These are phyloP conservation scores for Filobasidium floriforme DNA, from an alignment of 768 basidiomycete genomes.

Conservation along the genomic window DNA sequence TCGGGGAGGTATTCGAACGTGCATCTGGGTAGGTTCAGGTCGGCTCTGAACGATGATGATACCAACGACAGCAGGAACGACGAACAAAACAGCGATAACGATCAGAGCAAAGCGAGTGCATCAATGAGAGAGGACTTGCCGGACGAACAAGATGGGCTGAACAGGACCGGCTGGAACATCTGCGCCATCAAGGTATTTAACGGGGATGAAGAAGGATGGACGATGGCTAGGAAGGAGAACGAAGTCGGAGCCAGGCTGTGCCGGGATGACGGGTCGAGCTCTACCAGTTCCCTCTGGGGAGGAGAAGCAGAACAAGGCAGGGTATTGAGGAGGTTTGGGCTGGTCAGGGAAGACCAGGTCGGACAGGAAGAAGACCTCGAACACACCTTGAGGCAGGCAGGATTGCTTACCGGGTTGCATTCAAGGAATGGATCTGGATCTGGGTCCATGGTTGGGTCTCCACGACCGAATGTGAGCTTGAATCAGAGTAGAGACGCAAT, in stretches of 20 bases:
- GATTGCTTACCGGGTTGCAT: background rate
- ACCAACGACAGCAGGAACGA: constrained; percentile 8
- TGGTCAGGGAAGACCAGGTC: background rate
- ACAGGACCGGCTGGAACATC: constrained; percentile 36
- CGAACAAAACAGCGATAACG: background rate
- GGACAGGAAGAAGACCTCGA: background rate
- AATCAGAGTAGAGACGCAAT: constrained; percentile 13
- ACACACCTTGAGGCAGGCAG: background rate
- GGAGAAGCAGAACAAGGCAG: background rate
- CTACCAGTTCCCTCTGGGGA: background rate
- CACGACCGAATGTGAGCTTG: too few relatives aligned
- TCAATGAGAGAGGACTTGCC: too few relatives aligned
- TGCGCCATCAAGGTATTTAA: constrained; percentile 47
- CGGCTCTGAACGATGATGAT: background rate
- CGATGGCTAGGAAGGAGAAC: constrained; percentile 45
- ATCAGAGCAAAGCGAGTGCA: constrained; percentile 20
- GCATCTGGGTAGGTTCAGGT: constrained; percentile 31
- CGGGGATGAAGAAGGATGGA: constrained; percentile 45
- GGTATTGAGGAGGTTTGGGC: background rate
- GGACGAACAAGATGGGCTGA: background rate
- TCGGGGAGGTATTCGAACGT: constrained; percentile 39
- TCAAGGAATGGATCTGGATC: constrained; percentile 29
- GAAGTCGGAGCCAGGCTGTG: background rate
- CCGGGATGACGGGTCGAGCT: too few relatives aligned
- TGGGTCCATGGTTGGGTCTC: too few relatives aligned